Evolutionary conservation across 225 moss, liverwort and hornwort species (phyloP), one percentile per base, ranked within the genome.

Genomic region (Marchantia paleacea): DNA sequence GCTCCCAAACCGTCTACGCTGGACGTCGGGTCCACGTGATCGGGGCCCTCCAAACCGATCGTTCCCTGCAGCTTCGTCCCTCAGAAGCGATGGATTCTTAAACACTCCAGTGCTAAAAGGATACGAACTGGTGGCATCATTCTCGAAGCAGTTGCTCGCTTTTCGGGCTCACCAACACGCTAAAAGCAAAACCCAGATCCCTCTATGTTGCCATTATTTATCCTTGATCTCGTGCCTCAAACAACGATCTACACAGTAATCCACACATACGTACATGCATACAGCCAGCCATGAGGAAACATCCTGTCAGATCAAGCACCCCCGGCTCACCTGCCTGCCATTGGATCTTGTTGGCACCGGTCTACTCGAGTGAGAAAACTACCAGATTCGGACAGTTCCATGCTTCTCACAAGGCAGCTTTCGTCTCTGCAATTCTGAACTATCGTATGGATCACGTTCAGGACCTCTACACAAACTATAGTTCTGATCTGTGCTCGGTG

Each of bases 21-120:
- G 65, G 65, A 24, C 65, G 26, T 24, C 26, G 29, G 30, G 68
- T 68, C 68, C 68, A 68, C 68, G 68, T 68, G 68, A 68, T 29
- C 30, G 4, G 68, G 68, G 68, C 12, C 29, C 68, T 68, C 12
- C 29, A 31, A 16, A 29, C 6, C 3, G 31, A 11, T 31, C 30
- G 24, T 68, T 68, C 68, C n/a, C 12, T 30, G 68, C 28, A 68
- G 68, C 68, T 68, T 68, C 68, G 29, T 68, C 14, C 66, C 30
- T 1, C 68, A 29, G 13, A 30, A 9, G 13, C 12, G 68, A 13
- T 68, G 68, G 68, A 68, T 29, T 29, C 12, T 2, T 24, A 13
- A 68, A 68, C 12, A 68, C 29, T 68, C 68, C 68, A 68, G 68
- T 29, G 68, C 8, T 10, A 28, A 68, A 68, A 68, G 13, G 68